phyloP scores from a whole-genome alignment of 2,329 filamentous ascomycete species.

The Coniosporium tulheliwenetii region DNA sequence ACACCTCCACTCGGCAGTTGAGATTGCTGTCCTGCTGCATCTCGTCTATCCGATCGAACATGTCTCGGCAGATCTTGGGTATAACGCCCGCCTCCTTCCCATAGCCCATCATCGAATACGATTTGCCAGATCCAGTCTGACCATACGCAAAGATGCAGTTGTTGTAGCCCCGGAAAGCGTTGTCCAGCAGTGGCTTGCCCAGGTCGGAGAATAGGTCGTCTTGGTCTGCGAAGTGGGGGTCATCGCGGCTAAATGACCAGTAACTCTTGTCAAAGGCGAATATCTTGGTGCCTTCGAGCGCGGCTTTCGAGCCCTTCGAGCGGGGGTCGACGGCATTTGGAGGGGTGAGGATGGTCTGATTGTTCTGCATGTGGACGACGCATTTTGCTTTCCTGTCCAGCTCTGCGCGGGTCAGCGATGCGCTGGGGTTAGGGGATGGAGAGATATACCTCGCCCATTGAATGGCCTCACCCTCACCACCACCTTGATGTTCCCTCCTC shows the following conservation, averaged over 20 bases:
- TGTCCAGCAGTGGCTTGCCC: constrained; percentile 81
- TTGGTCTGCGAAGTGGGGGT: constrained; percentile 75
- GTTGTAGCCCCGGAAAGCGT: constrained; percentile 97
- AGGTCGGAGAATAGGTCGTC: constrained; percentile 78
- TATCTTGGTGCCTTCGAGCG: constrained; percentile 52
- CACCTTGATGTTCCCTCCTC: constrained; percentile 98
- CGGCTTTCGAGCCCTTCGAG: constrained; percentile 52
- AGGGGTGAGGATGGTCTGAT: constrained; percentile 72
- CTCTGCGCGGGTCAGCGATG: constrained; percentile 40
- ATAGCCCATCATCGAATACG: constrained; percentile 99
- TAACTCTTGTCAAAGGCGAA: constrained; percentile 97
- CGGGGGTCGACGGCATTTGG: constrained; percentile 42
- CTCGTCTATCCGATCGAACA: constrained; percentile 74
- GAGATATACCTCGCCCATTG: constrained; percentile 70
- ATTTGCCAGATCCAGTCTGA: constrained; percentile 96
- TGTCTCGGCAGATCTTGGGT: constrained; percentile 90
- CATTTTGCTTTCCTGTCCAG: constrained; percentile 85
- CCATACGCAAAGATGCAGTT: constrained; percentile 99
- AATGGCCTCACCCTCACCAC: constrained; percentile 94
- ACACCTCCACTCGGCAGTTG: constrained; percentile 89
- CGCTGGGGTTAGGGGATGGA: neutral
- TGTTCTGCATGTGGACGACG: constrained; percentile 91
- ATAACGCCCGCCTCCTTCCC: constrained; percentile 92
- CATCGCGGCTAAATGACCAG: constrained; percentile 85
- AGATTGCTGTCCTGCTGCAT: constrained; percentile 61